Evolutionary conservation across 2,329 filamentous ascomycete species (phyloP), one percentile per base, ranked within the genome.

Genomic region (Fusarium nematophilum): DNA sequence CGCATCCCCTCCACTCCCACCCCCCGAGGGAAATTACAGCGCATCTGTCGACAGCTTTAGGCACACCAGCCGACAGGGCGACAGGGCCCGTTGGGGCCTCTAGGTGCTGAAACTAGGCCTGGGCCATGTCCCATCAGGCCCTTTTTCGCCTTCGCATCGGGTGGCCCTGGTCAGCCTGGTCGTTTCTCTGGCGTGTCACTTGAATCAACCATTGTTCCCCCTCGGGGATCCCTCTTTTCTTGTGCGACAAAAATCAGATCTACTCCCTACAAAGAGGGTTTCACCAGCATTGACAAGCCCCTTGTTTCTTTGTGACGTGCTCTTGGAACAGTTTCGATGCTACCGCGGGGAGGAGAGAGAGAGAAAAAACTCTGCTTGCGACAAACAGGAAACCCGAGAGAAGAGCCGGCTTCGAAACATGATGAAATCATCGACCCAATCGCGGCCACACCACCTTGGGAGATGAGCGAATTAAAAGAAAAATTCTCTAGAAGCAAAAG

Each of bases 11-110:
- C n/a, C n/a, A n/a, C n/a, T n/a, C n/a, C n/a, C n/a, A n/a, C n/a
- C 44, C 42, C 54, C 61, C 15, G 26, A 62, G 47, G 57, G 60
- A 64, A 54, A 64, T 64, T 64, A 64, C 60, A 64, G 60, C 60
- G 51, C 60, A 29, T 43, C 30, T 57, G 17, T 63, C 57, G 51
- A 64, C 60, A 62, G 51, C 52, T 64, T 64, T 52, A 58, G 61
- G 56, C 36, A 62, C 51, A 52, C 36, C 14, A 43, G 27, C 60
- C 57, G 60, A 46, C 60, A 52, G 51, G 50, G 44, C 59, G 50
- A 64, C 59, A n/a, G 8, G 5, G 31, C 8, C n/a, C 3, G 6
- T 17, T 17, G 59, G 27, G 36, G 54, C 57, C 44, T 46, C 40
- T 46, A 23, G 31, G 36, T 26, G 45, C 46, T 62, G 58, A 59